phyloP scores from a whole-genome alignment of 192 early-diverging fungal species.

The Podila verticillata region DNA sequence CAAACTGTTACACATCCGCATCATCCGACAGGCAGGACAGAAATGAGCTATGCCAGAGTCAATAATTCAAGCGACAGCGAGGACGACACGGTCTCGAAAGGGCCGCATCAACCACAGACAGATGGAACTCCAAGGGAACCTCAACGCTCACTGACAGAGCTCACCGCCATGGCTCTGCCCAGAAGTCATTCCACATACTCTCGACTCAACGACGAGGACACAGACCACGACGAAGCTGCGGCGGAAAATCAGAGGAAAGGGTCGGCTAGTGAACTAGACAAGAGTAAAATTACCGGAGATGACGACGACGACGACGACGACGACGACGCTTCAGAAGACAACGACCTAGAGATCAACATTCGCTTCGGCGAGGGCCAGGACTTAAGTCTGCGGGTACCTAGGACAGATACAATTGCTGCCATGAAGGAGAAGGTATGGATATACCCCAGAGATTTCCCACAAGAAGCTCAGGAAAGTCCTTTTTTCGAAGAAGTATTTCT shows the following conservation, averaged over 20 bases:
- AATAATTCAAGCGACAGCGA: constrained; percentile 40
- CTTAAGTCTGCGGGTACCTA: constrained; percentile 24
- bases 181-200: background rate
- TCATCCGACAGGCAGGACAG: background rate
- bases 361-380: constrained; percentile 45
- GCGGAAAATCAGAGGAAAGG: too few relatives aligned
- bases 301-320: background rate
- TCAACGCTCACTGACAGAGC: background rate
- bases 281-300: background rate
- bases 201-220: background rate
- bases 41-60: constrained; percentile 46
- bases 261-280: background rate
- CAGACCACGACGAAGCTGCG: background rate
- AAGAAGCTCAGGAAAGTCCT: too few relatives aligned
- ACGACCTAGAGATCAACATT: constrained; percentile 39
- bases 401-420: constrained; percentile 48
- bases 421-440: constrained; percentile 58
- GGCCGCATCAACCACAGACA: background rate
- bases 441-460: background rate
- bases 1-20: too few relatives aligned
- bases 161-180: background rate
- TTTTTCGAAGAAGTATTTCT: background rate
- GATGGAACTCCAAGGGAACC: background rate
- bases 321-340: constrained; percentile 1
- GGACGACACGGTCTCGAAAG: constrained; percentile 3